These are phyloP conservation scores for Boletellus emodensis DNA, from an alignment of 768 basidiomycete species.

Conservation along the genomic window DNA sequence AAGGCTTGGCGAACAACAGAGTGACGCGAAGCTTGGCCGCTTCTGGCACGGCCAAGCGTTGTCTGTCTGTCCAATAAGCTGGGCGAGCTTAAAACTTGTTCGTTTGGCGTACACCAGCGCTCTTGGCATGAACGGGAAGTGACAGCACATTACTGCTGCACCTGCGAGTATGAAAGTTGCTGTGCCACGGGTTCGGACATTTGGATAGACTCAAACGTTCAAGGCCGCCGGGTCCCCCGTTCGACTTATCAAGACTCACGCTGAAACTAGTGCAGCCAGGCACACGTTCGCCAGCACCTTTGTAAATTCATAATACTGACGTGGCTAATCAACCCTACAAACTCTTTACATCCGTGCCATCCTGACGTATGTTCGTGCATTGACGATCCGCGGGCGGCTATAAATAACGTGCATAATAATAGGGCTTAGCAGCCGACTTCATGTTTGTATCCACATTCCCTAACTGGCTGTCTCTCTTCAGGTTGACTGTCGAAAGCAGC, in stretches of 20 bases:
- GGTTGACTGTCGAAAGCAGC: too few relatives aligned
- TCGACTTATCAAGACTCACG: neutral
- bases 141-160: too few relatives aligned
- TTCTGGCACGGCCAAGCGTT: neutral
- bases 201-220: too few relatives aligned
- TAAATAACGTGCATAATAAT: neutral
- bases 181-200: too few relatives aligned
- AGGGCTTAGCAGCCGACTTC: too few relatives aligned
- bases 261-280: too few relatives aligned
- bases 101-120: too few relatives aligned
- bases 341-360: neutral
- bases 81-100: too few relatives aligned
- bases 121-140: too few relatives aligned
- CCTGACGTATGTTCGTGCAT: neutral
- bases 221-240: neutral
- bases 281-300: neutral
- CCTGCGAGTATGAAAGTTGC: too few relatives aligned
- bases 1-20: neutral
- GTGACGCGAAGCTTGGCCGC: slow-evolving; percentile 2
- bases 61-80: neutral
- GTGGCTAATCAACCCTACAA: neutral
- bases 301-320: neutral
- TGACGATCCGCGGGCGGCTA: slow-evolving; percentile 3
- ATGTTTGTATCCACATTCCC: too few relatives aligned
- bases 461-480: too few relatives aligned